These are phyloP conservation scores for Adansonia madagascariensis DNA, from an alignment of 441 rosid species.

Conservation along the genomic window DNA sequence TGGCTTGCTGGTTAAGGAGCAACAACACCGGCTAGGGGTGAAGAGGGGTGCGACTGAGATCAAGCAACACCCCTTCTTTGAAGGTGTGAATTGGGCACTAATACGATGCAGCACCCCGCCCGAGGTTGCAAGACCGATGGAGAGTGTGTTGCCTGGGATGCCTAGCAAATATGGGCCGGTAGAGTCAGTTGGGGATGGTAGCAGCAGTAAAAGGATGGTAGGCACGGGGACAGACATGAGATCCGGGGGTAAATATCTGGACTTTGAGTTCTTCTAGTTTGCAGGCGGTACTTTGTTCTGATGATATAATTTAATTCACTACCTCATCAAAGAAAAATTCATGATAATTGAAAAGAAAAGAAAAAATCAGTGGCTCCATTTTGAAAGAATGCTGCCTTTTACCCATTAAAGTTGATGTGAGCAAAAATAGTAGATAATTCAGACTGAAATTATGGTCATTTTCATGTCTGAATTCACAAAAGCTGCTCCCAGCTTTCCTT, in stretches of 20 bases:
- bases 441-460: not conserved
- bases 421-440: not conserved
- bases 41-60: conserved; percentile 98
- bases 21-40: conserved; percentile 81
- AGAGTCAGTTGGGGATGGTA: conserved; percentile 68
- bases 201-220: conserved; percentile 64
- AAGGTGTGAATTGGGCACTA: conserved; percentile 95
- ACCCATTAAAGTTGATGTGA: not conserved
- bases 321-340: conserved; percentile 24
- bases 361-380: not conserved
- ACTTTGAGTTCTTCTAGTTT: conserved; percentile 87
- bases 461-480: not conserved
- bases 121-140: conserved; percentile 79
- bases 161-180: conserved; percentile 57
- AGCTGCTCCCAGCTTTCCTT: not conserved
- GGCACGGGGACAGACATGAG: conserved; percentile 52
- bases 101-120: conserved; percentile 96
- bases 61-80: conserved; percentile 93
- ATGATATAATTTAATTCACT: conserved; percentile 26
- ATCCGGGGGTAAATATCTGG: conserved; percentile 88
- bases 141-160: conserved; percentile 54
- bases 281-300: conserved; percentile 27
- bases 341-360: conserved; percentile 27
- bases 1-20: conserved; percentile 88
- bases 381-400: too few relatives aligned